Evolutionary conservation across 1,284 basidiomycete species (phyloP).

Genomic region (Heterobasidion irregulare): DNA sequence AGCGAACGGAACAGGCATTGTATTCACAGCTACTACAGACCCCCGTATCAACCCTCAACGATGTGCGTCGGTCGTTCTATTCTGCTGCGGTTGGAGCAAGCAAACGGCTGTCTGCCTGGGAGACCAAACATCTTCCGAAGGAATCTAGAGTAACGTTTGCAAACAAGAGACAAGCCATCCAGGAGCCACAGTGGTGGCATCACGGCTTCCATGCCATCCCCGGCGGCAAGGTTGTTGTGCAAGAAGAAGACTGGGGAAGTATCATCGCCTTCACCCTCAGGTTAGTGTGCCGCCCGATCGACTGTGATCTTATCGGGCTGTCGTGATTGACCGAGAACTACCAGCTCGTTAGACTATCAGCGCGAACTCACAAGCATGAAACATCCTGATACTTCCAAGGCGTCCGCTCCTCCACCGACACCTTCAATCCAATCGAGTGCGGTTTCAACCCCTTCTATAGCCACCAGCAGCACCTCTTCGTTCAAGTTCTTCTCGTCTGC

Average conservation of each 20-base stretch:
- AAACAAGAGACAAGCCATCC: slow-evolving; percentile 22
- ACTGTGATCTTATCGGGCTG: neutral
- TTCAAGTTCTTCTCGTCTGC: slow-evolving; percentile 37
- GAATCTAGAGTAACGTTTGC: slow-evolving; percentile 11
- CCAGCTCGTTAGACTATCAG: slow-evolving; percentile 54
- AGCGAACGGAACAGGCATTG: slow-evolving; percentile 47
- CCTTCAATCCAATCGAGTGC: neutral
- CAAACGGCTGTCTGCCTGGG: slow-evolving; percentile 49
- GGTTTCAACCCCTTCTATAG: slow-evolving; percentile 6
- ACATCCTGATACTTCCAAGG: slow-evolving; percentile 14
- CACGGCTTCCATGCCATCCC: slow-evolving; percentile 55
- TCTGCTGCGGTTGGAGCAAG: slow-evolving; percentile 39
- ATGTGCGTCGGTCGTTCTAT: slow-evolving; percentile 50
- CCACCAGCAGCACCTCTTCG: slow-evolving; percentile 33
- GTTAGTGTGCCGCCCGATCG: slow-evolving; percentile 21
- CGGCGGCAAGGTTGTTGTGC: slow-evolving; percentile 56
- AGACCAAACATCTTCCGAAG: slow-evolving; percentile 44
- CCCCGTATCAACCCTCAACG: slow-evolving; percentile 42
- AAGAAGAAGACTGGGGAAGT: slow-evolving; percentile 68
- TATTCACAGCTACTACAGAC: slow-evolving; percentile 44
- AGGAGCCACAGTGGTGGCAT: slow-evolving; percentile 59
- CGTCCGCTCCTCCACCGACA: slow-evolving; percentile 16
- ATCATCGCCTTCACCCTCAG: slow-evolving; percentile 69
- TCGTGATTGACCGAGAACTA: neutral
- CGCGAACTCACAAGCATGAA: slow-evolving; percentile 45